phyloP scores from a whole-genome alignment of 2,329 filamentous ascomycete genomes.

The Samsoniella hepiali region DNA sequence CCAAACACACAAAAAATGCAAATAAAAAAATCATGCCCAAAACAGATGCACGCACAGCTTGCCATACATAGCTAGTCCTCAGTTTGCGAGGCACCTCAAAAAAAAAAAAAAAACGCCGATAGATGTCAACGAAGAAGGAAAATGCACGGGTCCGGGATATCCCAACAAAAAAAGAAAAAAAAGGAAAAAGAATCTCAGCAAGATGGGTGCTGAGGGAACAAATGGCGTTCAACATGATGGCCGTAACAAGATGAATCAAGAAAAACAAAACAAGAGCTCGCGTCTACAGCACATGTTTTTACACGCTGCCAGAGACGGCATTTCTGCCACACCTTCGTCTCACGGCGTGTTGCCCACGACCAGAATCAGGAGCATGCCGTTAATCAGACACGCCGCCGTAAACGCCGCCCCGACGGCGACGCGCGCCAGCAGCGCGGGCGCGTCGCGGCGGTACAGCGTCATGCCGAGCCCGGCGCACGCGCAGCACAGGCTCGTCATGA shows the following conservation, averaged over 20 bases:
- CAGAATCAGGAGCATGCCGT: conserved; percentile 43
- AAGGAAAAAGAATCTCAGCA: too few relatives aligned
- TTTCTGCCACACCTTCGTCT: conserved; percentile 4
- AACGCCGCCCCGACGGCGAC: conserved; percentile 39
- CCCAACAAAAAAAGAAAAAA: background rate
- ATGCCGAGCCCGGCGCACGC: conserved; percentile 59
- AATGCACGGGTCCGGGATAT: background rate
- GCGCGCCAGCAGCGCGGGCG: conserved; percentile 41
- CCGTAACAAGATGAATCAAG: too few relatives aligned
- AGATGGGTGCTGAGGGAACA: too few relatives aligned
- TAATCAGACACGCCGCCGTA: conserved; percentile 38
- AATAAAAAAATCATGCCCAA: background rate
- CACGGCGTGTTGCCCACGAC: conserved; percentile 39
- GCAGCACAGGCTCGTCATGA: conserved; percentile 63
- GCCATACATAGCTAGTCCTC: background rate
- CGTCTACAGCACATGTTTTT: too few relatives aligned
- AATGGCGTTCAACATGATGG: too few relatives aligned
- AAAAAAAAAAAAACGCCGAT: background rate
- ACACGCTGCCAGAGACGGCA: background rate
- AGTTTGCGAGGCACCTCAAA: background rate
- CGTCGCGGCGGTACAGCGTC: conserved; percentile 51
- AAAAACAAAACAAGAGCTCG: too few relatives aligned
- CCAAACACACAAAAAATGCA: background rate
- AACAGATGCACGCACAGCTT: background rate
- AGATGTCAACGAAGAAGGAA: background rate